Conservation (phyloP, 352 stramenopile species). For the Phytophthora uliginosa region DNA sequence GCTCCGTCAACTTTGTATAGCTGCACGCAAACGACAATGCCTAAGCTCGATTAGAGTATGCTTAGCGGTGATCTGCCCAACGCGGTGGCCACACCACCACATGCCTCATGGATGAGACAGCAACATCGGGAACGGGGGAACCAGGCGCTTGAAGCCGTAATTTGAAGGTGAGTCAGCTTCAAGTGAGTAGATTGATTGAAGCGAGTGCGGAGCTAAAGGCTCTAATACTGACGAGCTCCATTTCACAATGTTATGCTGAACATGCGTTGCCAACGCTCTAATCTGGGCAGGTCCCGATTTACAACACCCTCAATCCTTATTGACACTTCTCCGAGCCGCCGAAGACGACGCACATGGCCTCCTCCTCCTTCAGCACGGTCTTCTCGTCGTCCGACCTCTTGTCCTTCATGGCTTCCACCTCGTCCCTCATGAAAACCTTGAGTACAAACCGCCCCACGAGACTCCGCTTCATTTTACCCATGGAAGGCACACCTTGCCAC, state of each 20-base stretch:
- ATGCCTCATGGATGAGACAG: slow-evolving; percentile 13
- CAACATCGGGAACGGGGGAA: background rate
- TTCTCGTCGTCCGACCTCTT: slow-evolving; percentile 37
- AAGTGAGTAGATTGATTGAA: slow-evolving; percentile 11
- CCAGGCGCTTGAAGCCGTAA: background rate
- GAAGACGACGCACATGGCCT: slow-evolving; percentile 42
- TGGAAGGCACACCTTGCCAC: slow-evolving; percentile 34
- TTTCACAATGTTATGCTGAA: slow-evolving; percentile 30
- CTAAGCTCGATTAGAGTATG: background rate
- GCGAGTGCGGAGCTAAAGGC: background rate
- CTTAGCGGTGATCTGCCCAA: slow-evolving; percentile 4
- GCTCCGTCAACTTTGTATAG: background rate
- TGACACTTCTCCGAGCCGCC: slow-evolving; percentile 35
- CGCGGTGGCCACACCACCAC: background rate
- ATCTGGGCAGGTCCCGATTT: background rate
- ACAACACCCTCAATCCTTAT: slow-evolving; percentile 10
- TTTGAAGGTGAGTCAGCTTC: background rate
- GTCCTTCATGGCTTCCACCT: slow-evolving; percentile 44
- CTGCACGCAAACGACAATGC: background rate
- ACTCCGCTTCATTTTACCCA: slow-evolving; percentile 38
- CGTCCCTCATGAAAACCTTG: slow-evolving; percentile 43
- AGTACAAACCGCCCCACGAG: slow-evolving; percentile 31
- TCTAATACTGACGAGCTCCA: slow-evolving; percentile 40
- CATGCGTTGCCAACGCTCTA: slow-evolving; percentile 7
- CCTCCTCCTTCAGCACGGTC: slow-evolving; percentile 37